Base-by-base conservation (phyloP, 2,329 filamentous ascomycete species). In the Fusarium foetens region DNA sequence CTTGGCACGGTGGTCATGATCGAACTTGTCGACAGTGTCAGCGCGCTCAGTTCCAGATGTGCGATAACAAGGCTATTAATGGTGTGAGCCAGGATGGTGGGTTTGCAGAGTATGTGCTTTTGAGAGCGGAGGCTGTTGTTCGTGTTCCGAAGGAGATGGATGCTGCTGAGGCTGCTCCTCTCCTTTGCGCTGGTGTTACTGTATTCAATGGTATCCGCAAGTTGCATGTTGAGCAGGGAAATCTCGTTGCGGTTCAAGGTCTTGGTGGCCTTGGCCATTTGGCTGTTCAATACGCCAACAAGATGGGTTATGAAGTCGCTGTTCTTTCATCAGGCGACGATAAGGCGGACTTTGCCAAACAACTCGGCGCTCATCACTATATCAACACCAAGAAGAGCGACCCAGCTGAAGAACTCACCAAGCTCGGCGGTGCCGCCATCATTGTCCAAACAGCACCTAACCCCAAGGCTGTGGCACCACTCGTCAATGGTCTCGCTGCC, bases 251-350 rank as follows among this genome's bases (percentile, higher is more conserved):
- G 27, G 77, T 90, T 27, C 90, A 95, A 69, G 93, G 92, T 19
- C 84, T 95, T 6, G 90, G 94, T 55, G 93, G 93, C 4, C 85
- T 95, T 1, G 93, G 93, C 5, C 93, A 95, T 80, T 80, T 95
- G 35, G 93, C 92, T 1, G 90, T 95, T 35, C 92, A 94, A 79
- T 95, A 91, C 78, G 92, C 92, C 8, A 84, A 84, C 54, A 90
- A 90, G 81, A 94, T 94, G 92, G 93, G 93, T 8, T 94, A 92
- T 80, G 86, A 89, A 64, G 89, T 93, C 9, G 89, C 89, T 4
- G 93, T 91, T 1, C 85, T 95, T 55, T 92, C 89, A 14, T 88
- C 89, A 0, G 89, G 90, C 13, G 86, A 89, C 66, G 85, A 84
- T 73, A 95, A 95, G 85, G 87, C 87, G 67, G 86, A 89, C 0